Percentiles rank a stretch among this genome's conserved stretches.
Conservation (phyloP, 2,329 filamentous ascomycete species). For the Gremmenia infestans region DNA sequence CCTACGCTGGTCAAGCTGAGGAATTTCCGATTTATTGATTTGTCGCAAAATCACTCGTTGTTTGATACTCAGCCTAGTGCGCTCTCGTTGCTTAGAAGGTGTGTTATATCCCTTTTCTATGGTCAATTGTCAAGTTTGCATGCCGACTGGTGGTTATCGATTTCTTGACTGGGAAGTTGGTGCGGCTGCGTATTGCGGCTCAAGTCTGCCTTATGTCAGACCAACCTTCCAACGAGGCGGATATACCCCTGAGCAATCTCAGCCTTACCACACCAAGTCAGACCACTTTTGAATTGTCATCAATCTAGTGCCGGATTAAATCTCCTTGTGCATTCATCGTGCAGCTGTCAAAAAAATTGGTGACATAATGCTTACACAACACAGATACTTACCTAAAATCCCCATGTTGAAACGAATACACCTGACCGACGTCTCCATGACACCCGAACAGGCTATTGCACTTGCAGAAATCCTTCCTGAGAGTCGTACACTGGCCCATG, state of each 20-base stretch:
- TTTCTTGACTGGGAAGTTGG: slow-evolving; percentile 2
- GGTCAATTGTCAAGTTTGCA: not conserved
- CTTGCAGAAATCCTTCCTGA: slow-evolving; percentile 89
- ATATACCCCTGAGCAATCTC: not conserved
- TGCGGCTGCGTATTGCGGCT: slow-evolving; percentile 19
- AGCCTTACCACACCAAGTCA: not conserved
- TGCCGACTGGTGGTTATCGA: not conserved
- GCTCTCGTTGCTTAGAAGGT: slow-evolving; percentile 70
- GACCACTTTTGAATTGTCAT: not conserved
- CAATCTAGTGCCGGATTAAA: not conserved
- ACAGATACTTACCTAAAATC: slow-evolving; percentile 73
- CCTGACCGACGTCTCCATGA: slow-evolving; percentile 77
- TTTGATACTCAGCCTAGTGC: slow-evolving; percentile 72
- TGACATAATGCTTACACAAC: slow-evolving; percentile 17
- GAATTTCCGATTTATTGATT: slow-evolving; percentile 80
- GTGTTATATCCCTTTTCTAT: slow-evolving; percentile 23
- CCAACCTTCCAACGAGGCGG: not conserved
- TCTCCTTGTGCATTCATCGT: not conserved
- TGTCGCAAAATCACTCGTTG: slow-evolving; percentile 82
- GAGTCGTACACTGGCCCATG: slow-evolving; percentile 71
- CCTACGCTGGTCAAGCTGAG: slow-evolving; percentile 65
- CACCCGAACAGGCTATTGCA: slow-evolving; percentile 82
- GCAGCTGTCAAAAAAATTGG: not conserved
- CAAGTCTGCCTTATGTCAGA: slow-evolving; percentile 12
- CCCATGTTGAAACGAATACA: slow-evolving; percentile 76